Base-by-base conservation (phyloP, 805 yeast species). In the Kuraishia piskuri region DNA sequence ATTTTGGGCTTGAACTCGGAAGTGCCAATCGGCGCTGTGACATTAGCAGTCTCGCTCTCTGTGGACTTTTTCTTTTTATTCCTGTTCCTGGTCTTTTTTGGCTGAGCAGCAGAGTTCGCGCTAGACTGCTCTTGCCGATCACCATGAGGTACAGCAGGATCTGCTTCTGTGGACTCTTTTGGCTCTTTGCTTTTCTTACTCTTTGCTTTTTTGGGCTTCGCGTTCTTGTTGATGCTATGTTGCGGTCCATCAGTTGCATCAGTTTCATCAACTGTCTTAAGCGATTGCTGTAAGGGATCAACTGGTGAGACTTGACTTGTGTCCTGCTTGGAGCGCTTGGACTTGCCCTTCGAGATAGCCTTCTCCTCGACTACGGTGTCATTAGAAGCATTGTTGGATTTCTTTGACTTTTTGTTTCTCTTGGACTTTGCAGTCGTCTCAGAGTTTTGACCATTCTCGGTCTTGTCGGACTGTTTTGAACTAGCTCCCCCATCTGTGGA, bases 381-480 rank as follows among this genome's bases (percentile, higher is more conserved):
- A 26, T 22, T 22, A 44, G 21, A 5, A 5, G 46, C 36, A n/a
- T n/a, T 46, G 50, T 54, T 36, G 14, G 19, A 21, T 24, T 50
- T 22, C 50, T 50, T 36, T 52, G 26, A 45, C 50, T 56, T 52
- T 50, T 50, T 19, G 22, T 47, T 48, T 24, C 24, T 48, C 44
- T 47, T 22, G 17, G 40, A 31, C 14, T 31, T 31, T 14, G 8
- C 40, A 31, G 40, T 31, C 14, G 40, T 31, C n/a, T 31, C 40
- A 10, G 17, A 14, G 17, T 4, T 31, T 31, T 31, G 40, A 31
- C 17, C 40, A 3, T 22, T 31, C 4, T 31, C 40, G 17, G 17
- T 5, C 17, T 31, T 31, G 17, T 31, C 17, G 17, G 40, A 10
- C 9, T 14, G 4, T 10, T 31, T n/a, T 31, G 17, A 3, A 31